Base-by-base conservation (phyloP, 2,329 filamentous ascomycete species). In the Aspergillus quadrilineatus region DNA sequence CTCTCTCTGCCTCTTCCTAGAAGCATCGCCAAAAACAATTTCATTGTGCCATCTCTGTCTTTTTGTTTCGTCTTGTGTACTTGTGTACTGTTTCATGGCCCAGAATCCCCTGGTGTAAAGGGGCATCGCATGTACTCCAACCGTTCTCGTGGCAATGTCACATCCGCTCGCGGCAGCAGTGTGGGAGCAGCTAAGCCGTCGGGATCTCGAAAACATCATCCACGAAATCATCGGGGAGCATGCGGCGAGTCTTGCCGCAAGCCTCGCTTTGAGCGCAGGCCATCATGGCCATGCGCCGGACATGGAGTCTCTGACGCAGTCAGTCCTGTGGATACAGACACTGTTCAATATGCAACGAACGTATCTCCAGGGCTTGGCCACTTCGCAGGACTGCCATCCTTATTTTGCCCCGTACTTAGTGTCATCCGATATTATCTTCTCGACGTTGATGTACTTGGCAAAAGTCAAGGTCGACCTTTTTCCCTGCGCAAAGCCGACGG, bases 161-260 rank as follows among this genome's bases (percentile, higher is more conserved):
- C 69, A 73, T 62, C 66, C 58, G 56, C 65, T 66, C 43, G 66
- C 73, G 61, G 69, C 70, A 51, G 67, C 68, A 59, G 69, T 71
- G 53, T 74, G 70, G 69, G 65, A 69, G 60, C 65, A 69, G 53
- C 65, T 74, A 50, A 68, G 67, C 45, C 68, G 69, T 54, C 63
- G 67, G 61, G 69, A 74, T 59, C 62, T 71, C 49, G 63, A 68
- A 10, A 69, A 65, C 56, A 71, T 71, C 37, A 57, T 74, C 7
- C 63, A 69, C 37, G 71, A 74, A 51, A 69, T 74, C 47, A 68
- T 73, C 48, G 71, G 70, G 8, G 66, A 73, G 47, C 69, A 73
- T 61, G 66, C 68, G 15, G 57, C 70, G 28, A 66, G 70, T 15
- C 56, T 65, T 45, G 59, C 68, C 15, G 56, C 70, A 22, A 66